phyloP scores from a whole-genome alignment of 2,329 filamentous ascomycete species.

The Cordyceps cateniannulata region DNA sequence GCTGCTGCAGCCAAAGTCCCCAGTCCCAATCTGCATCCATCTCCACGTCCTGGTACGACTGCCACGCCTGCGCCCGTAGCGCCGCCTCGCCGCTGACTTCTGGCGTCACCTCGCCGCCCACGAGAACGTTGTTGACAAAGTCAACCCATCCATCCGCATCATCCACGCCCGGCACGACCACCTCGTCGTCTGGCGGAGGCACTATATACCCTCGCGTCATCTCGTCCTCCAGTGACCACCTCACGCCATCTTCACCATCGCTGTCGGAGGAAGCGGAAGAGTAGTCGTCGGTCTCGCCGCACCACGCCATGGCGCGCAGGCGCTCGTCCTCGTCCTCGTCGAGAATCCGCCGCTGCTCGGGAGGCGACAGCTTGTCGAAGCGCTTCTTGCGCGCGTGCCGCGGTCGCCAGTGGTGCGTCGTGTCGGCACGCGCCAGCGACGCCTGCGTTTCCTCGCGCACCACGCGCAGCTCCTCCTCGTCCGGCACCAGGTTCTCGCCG shows the following conservation, averaged over 20 bases:
- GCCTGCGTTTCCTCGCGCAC: conserved; percentile 32
- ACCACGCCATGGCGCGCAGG: conserved; percentile 30
- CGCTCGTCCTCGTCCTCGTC: conserved; percentile 29
- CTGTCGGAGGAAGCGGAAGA: background rate
- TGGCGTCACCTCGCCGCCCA: conserved; percentile 18
- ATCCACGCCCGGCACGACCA: conserved; percentile 14
- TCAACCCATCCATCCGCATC: conserved; percentile 21
- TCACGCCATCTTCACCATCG: conserved; percentile 8
- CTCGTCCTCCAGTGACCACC: conserved; percentile 25
- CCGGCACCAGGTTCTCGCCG: conserved; percentile 44
- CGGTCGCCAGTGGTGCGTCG: conserved; percentile 33
- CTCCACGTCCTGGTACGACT: conserved; percentile 16
- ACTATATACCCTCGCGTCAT: conserved; percentile 27
- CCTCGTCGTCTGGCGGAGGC: conserved; percentile 14
- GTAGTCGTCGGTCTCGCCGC: conserved; percentile 18
- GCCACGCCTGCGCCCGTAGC: conserved; percentile 19
- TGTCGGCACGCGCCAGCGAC: conserved; percentile 23
- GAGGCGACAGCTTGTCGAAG: conserved; percentile 31
- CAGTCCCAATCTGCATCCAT: conserved; percentile 18
- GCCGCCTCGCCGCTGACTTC: conserved; percentile 21
- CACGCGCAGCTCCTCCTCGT: conserved; percentile 44
- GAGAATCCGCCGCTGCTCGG: conserved; percentile 33
- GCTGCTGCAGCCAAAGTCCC: conserved; percentile 18
- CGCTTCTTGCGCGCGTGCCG: conserved; percentile 40
- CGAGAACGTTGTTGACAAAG: conserved; percentile 22